Evolutionary conservation across 202 grass and related monocot genomes (phyloP).

Genomic region (Carex sylvatica): DNA sequence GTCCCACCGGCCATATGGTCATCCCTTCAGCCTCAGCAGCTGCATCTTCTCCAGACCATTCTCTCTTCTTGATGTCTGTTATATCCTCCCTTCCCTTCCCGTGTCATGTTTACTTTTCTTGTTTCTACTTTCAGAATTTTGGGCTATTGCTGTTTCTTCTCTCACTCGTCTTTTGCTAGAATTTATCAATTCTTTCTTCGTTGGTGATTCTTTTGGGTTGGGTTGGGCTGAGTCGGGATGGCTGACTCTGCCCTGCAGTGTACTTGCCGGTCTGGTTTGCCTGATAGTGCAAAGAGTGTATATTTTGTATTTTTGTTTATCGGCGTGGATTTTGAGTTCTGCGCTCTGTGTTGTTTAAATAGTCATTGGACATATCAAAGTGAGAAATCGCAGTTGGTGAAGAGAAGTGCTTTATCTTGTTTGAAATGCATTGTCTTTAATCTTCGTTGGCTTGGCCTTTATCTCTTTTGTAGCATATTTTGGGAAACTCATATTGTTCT

Average conservation of each 20-base stretch:
- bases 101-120: neutral
- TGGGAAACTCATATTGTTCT: neutral
- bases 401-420: neutral
- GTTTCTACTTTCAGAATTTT: slow-evolving; percentile 12
- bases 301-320: slow-evolving; percentile 24
- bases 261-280: slow-evolving; percentile 2
- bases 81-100: neutral
- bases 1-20: slow-evolving; percentile 78
- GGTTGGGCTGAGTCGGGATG: neutral
- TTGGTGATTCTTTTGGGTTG: slow-evolving; percentile 18
- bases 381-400: neutral
- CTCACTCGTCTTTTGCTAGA: slow-evolving; percentile 3
- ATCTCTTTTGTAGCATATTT: neutral
- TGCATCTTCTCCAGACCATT: slow-evolving; percentile 77
- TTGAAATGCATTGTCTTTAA: neutral
- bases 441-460: neutral
- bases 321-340: slow-evolving; percentile 22
- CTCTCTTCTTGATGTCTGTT: slow-evolving; percentile 20
- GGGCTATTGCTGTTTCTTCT: neutral
- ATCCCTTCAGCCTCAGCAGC: slow-evolving; percentile 80
- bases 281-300: slow-evolving; percentile 24
- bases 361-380: slow-evolving; percentile 2
- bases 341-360: slow-evolving; percentile 5
- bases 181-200: slow-evolving; percentile 27
- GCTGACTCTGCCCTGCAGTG: neutral